Evolutionary conservation across 805 yeast genomes (phyloP).

Genomic region (Helenozyma baotianmanensis): DNA sequence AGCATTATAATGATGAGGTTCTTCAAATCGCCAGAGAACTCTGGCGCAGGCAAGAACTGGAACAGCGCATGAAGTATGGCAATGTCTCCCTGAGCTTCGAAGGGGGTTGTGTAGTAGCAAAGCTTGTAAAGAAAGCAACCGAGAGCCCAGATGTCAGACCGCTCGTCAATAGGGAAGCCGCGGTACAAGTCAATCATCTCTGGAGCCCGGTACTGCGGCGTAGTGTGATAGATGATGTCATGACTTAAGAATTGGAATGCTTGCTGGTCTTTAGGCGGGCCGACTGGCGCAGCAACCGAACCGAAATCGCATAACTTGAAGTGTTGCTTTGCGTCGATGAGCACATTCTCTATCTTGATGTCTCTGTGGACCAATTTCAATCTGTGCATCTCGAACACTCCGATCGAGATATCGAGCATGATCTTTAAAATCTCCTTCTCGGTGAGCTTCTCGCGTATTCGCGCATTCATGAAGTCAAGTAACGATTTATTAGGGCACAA

Average conservation of each 20-base stretch:
- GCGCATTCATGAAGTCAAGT: slow-evolving; percentile 84
- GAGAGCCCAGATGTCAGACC: slow-evolving; percentile 94
- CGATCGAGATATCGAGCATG: slow-evolving; percentile 76
- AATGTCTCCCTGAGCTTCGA: slow-evolving; percentile 81
- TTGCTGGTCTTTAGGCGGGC: slow-evolving; percentile 71
- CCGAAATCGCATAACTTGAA: slow-evolving; percentile 95
- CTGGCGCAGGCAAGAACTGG: slow-evolving; percentile 68
- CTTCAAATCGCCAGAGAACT: slow-evolving; percentile 65
- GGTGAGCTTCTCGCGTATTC: slow-evolving; percentile 70
- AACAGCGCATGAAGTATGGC: slow-evolving; percentile 83
- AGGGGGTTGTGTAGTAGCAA: slow-evolving; percentile 91
- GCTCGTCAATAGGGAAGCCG: slow-evolving; percentile 82
- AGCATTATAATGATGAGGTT: slow-evolving; percentile 74
- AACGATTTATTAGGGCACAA: slow-evolving; percentile 83
- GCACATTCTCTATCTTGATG: slow-evolving; percentile 89
- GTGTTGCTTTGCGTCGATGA: slow-evolving; percentile 62
- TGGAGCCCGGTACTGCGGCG: slow-evolving; percentile 93
- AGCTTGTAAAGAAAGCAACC: slow-evolving; percentile 89
- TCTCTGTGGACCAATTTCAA: slow-evolving; percentile 82
- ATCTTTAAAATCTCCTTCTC: slow-evolving; percentile 78
- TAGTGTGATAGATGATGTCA: slow-evolving; percentile 85
- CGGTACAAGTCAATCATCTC: slow-evolving; percentile 91
- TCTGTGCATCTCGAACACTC: slow-evolving; percentile 81
- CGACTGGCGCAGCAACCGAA: slow-evolving; percentile 63
- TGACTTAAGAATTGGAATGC: slow-evolving; percentile 75